Evolutionary conservation across 352 stramenopile species (phyloP).

Genomic region (Phytophthora pseudosyringae): DNA sequence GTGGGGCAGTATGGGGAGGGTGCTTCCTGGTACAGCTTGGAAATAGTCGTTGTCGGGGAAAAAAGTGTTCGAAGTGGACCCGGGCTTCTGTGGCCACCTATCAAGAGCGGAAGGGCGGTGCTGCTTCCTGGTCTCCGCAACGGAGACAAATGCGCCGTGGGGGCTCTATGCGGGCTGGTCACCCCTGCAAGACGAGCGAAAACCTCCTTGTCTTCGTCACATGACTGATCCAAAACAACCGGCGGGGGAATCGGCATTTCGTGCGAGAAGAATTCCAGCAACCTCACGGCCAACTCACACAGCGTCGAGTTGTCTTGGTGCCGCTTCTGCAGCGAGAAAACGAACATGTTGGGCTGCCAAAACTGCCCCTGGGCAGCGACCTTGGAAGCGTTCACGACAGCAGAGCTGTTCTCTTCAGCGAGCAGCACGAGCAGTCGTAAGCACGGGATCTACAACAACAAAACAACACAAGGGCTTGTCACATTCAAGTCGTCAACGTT

Average conservation of each 20-base stretch:
- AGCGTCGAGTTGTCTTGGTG: conserved; percentile 60
- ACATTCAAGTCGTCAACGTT: conserved; percentile 1
- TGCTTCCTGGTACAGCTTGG: conserved; percentile 52
- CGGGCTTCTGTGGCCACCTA: conserved; percentile 13
- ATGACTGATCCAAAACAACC: conserved; percentile 44
- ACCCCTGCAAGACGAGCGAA: conserved; percentile 1
- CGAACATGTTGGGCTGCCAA: conserved; percentile 84
- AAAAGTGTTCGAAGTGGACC: conserved; percentile 39
- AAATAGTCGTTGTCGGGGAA: conserved; percentile 69
- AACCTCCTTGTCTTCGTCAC: conserved; percentile 4
- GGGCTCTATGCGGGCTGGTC: conserved; percentile 2
- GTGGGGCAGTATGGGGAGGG: conserved; percentile 59
- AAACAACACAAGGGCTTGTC: conserved; percentile 16
- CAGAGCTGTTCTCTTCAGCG: conserved; percentile 52
- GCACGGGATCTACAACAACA: conserved; percentile 49
- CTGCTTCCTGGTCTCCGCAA: conserved; percentile 12
- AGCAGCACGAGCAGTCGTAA: conserved; percentile 66
- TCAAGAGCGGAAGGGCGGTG: conserved; percentile 46
- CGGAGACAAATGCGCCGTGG: conserved; percentile 7
- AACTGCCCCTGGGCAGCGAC: conserved; percentile 69
- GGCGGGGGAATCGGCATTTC: conserved; percentile 68
- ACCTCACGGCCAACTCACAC: conserved; percentile 42
- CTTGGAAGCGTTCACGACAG: conserved; percentile 62
- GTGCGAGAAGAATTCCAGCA: conserved; percentile 52
- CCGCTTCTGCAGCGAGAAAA: conserved; percentile 77